phyloP scores from a whole-genome alignment of 495 filamentous ascomycete species.

The Aspergillus leporis region DNA sequence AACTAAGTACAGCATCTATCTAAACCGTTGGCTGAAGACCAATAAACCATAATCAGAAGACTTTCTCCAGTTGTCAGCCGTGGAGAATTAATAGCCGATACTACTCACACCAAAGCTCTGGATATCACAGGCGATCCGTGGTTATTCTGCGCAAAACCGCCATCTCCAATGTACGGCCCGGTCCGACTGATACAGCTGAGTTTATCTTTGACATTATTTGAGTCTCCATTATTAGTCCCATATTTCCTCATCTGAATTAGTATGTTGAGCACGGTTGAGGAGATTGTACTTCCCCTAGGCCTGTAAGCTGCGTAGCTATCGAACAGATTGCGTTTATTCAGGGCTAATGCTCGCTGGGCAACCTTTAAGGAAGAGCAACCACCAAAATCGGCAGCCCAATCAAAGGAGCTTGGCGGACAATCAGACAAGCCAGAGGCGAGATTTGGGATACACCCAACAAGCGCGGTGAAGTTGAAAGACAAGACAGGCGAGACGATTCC shows the following conservation, averaged over 20 bases:
- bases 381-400: not conserved
- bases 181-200: not conserved
- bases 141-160: not conserved
- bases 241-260: not conserved
- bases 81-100: not conserved
- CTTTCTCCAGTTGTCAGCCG: not conserved
- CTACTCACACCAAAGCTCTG: not conserved
- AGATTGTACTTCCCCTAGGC: not conserved
- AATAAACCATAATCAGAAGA: not conserved
- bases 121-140: not conserved
- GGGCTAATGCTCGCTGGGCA: not conserved
- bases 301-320: not conserved
- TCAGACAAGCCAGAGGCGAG: not conserved
- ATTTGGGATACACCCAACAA: not conserved
- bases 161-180: constrained; percentile 8
- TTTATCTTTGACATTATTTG: not conserved
- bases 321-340: not conserved
- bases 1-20: too few relatives aligned
- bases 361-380: not conserved
- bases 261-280: constrained; percentile 5
- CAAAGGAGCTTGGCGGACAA: not conserved
- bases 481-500: not conserved
- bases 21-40: not conserved
- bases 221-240: too few relatives aligned
- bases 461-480: not conserved